These are phyloP conservation scores for Chrysanthemum lavandulifolium DNA, from an alignment of 129 eudicot genomes.

Conservation along the genomic window DNA sequence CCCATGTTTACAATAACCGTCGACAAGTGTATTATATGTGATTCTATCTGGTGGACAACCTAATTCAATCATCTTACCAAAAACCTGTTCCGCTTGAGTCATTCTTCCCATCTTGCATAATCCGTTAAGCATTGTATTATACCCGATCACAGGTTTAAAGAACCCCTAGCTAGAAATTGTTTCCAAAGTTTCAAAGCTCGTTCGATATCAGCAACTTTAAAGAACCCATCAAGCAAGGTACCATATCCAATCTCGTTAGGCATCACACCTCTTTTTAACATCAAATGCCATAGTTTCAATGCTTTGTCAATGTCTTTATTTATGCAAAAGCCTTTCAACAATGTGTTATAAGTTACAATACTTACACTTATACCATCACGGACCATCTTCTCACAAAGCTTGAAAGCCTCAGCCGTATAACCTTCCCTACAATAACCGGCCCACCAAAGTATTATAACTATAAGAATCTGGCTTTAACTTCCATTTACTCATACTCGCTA, in stretches of 20 bases:
- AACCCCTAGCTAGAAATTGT: constrained; percentile 54
- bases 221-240: constrained; percentile 67
- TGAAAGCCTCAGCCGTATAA: constrained; percentile 44
- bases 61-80: constrained; percentile 53
- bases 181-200: constrained; percentile 71
- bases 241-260: constrained; percentile 71
- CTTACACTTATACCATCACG: constrained; percentile 41
- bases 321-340: constrained; percentile 69
- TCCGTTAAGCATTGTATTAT: constrained; percentile 77
- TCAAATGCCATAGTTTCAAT: constrained; percentile 57
- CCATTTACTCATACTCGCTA: constrained; percentile 47
- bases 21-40: constrained; percentile 69
- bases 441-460: constrained; percentile 64
- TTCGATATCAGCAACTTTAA: constrained; percentile 53
- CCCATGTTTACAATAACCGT: constrained; percentile 73
- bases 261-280: constrained; percentile 62
- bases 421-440: constrained; percentile 69
- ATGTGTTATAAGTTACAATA: constrained; percentile 66
- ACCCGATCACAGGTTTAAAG: constrained; percentile 38
- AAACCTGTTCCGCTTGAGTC: constrained; percentile 62
- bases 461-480: constrained; percentile 75
- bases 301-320: constrained; percentile 60
- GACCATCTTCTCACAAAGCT: constrained; percentile 63
- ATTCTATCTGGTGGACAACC: constrained; percentile 74
- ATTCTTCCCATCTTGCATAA: constrained; percentile 79